Evolutionary conservation across 2,329 filamentous ascomycete genomes (phyloP), one percentile per base, ranked within the genome.

Genomic region (Elsinoe arachidis): DNA sequence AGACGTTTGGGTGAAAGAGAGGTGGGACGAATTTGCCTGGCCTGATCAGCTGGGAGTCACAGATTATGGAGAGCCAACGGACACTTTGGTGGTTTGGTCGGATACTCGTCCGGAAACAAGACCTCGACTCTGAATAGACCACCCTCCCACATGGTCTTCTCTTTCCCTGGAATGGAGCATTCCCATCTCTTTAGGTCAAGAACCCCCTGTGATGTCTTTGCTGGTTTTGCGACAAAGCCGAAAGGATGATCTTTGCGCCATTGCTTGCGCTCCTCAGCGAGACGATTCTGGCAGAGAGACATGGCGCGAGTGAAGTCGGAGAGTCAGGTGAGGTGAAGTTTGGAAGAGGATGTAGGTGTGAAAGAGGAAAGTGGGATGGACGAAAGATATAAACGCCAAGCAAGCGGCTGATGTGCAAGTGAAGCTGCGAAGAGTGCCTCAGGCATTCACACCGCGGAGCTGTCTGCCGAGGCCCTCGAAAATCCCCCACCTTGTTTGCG

Each of bases 21-120:
- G 93, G 92, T 11, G 93, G 93, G 0, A 86, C 83, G 69, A 99
- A 99, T 81, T 96, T 96, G 84, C 91, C 91, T 96, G 64, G 46
- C 60, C 47, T 46, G 21, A 43, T 57, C 56, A 56, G 43, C n/a
- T 23, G 60, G 64, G 58, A 60, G 55, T 44, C 34, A 41, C 46
- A 52, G 1, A 1, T 14, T 5, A 4, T 43, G 7, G 7, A 30
- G 55, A 37, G 53, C 9, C 14, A 46, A 76, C 86, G 73, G 83
- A 96, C 93, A 99, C 76, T 99, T 99, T 1, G 93, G 93, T 33
- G 93, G 93, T 74, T 99, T 99, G 54, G 95, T 99, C 14, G 93
- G 93, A 72, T 99, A 99, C 68, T 99, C 93, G 67, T 99, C 93
- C 0, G 95, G 93, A 66, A 99, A 99, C 10, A 81, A 84, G 66